Percentiles rank a stretch among this genome's conserved stretches.
Conservation (phyloP, 2,329 filamentous ascomycete species). For the Xylariaceae sp. region DNA sequence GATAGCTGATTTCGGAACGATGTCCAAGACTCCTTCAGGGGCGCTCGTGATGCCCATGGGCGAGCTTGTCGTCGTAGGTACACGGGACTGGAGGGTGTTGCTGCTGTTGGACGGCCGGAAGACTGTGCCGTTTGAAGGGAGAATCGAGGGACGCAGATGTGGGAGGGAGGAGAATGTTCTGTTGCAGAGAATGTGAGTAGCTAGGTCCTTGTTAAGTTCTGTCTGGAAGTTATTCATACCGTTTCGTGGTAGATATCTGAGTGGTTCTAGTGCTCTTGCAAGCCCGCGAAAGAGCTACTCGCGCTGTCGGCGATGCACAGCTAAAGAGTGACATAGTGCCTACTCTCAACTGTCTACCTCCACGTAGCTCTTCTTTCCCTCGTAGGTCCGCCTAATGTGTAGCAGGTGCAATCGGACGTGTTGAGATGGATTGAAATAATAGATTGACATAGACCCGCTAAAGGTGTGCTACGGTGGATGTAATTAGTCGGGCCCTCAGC, state of each 20-base stretch:
- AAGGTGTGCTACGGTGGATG: too few species aligned
- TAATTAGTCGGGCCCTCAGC: too few species aligned
- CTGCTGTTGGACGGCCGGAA: conserved; percentile 39
- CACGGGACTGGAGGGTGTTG: conserved; percentile 33
- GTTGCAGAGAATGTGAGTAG: neutral
- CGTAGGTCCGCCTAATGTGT: neutral
- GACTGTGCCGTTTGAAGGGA: conserved; percentile 35
- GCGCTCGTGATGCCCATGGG: conserved; percentile 18
- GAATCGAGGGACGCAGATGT: conserved; percentile 55
- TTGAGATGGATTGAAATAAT: too few species aligned
- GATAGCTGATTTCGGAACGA: conserved; percentile 54
- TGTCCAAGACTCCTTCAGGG: conserved; percentile 44
- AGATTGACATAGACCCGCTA: too few species aligned
- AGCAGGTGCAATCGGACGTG: too few species aligned
- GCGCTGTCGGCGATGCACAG: conserved; percentile 16
- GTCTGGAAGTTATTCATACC: conserved; percentile 11
- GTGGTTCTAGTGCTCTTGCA: conserved; percentile 18
- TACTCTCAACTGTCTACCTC: neutral
- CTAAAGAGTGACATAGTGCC: conserved; percentile 20
- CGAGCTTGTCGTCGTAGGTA: conserved; percentile 26
- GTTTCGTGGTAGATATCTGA: conserved; percentile 15
- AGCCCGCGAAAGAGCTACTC: conserved; percentile 20
- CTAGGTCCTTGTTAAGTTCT: neutral
- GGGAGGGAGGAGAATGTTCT: conserved; percentile 58
- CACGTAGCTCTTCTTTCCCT: neutral